Conservation (phyloP, 108 stramenopile species). For the Cyclotella distinguenda region DNA sequence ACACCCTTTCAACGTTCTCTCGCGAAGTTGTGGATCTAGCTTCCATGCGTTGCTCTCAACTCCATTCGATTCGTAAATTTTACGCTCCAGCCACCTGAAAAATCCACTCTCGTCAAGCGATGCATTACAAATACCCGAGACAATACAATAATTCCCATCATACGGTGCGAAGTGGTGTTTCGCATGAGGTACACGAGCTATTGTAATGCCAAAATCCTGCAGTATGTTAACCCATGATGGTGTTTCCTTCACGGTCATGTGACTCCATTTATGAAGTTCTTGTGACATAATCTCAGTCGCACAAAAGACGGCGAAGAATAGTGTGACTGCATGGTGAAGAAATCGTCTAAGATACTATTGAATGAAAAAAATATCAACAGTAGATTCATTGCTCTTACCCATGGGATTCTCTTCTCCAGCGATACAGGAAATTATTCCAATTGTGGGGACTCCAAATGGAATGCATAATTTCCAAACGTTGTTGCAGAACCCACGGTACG, state of each 20-base stretch:
- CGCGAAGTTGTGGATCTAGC: constrained; percentile 69
- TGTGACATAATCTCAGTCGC: constrained; percentile 76
- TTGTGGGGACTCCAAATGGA: constrained; percentile 71
- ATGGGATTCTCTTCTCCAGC: constrained; percentile 51
- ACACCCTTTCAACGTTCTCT: constrained; percentile 66
- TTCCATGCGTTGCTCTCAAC: constrained; percentile 89
- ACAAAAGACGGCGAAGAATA: constrained; percentile 75
- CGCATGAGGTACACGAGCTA: constrained; percentile 80
- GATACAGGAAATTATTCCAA: constrained; percentile 48
- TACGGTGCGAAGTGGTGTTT: constrained; percentile 87
- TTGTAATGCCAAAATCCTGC: constrained; percentile 63
- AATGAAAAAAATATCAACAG: constrained; percentile 1
- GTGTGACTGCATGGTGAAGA: constrained; percentile 26
- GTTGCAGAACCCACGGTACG: constrained; percentile 87
- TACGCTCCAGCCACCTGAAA: constrained; percentile 81
- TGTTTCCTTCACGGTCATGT: constrained; percentile 64
- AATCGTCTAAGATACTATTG: background rate
- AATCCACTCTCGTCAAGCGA: constrained; percentile 75
- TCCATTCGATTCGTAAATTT: constrained; percentile 78
- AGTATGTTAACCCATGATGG: constrained; percentile 59
- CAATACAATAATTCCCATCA: constrained; percentile 92
- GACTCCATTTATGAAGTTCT: constrained; percentile 91
- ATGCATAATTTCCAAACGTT: constrained; percentile 92
- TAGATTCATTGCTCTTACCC: constrained; percentile 13
- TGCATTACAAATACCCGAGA: constrained; percentile 78